These are phyloP conservation scores for Alternaria brassicae DNA, from an alignment of 2,329 filamentous ascomycete species.

Conservation along the genomic window DNA sequence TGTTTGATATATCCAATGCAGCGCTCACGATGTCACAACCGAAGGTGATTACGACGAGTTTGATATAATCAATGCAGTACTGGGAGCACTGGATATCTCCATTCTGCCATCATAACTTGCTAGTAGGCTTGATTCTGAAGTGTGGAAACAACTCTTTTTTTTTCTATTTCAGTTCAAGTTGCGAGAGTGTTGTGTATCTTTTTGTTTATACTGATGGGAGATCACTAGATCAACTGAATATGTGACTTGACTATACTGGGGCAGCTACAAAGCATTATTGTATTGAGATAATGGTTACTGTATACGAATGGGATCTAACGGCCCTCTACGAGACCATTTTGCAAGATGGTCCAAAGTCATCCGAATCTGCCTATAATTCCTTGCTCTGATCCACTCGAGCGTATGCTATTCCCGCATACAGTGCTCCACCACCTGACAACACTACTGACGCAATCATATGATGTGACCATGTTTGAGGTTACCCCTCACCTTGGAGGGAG, in stretches of 20 bases:
- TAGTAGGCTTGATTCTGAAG: not conserved
- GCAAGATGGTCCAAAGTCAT: not conserved
- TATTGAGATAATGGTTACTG: no score
- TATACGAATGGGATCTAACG: no score
- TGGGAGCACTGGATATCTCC: not conserved
- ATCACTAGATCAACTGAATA: not conserved
- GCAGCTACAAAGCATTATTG: no score
- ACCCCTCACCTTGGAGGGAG: not conserved
- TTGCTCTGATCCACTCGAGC: not conserved
- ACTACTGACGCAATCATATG: not conserved
- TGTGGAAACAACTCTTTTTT: not conserved
- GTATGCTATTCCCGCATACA: not conserved
- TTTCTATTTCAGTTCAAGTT: not conserved
- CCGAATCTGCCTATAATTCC: not conserved
- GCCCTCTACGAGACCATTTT: no score
- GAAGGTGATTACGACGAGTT: no score
- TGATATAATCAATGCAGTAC: no score
- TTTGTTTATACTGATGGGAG: not conserved
- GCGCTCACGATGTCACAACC: no score
- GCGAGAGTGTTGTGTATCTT: not conserved
- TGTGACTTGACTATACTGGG: no score
- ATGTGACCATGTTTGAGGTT: not conserved
- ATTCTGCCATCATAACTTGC: not conserved
- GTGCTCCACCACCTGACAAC: not conserved
- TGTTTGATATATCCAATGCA: not conserved